Evolutionary conservation across 169 alveolate species (phyloP), one percentile per base, ranked within the genome.

Genomic region (Besnoitia besnoiti): DNA sequence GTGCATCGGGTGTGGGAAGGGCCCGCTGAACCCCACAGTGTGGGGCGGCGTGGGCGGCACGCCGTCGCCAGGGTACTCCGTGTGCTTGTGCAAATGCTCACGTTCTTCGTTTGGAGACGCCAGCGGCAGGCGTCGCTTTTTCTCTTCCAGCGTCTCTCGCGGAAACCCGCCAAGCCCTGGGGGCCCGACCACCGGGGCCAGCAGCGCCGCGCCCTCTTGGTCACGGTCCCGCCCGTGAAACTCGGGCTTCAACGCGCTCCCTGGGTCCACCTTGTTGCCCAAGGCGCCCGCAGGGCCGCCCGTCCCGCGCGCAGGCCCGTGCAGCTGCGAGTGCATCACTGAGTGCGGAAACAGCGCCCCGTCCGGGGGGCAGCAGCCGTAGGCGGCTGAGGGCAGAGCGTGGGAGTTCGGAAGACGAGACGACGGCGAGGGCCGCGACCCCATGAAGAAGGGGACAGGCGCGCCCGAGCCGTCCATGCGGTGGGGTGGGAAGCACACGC

Each of bases 1-100:
- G 67, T 55, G 67, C 33, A 55, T 21, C n/a, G 67, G 67, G 33
- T 16, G n/a, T n/a, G n/a, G 67, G 27, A 55, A 55, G 24, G 67
- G 67, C n/a, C 67, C 67, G 67, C 24, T 55, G 67, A 55, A 55
- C 67, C 67, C 67, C 67, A 55, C 67, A 55, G 59, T 7, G 59
- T n/a, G 12, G 5, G 12, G n/a, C 12, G 67, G 67, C 67, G 67
- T 0, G 67, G 67, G 67, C 67, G n/a, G n/a, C n/a, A n/a, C n/a
- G n/a, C 67, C 67, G 3, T 3, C 27, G 3, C 27, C 67, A 21
- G 12, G 67, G 67, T 19, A 55, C 5, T 5, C 30, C 67, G 67
- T n/a, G 27, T n/a, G 3, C 67, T 55, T 55, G 4, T 5, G 67
- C 67, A 5, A 21, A 16, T n/a, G 24, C 33, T 55, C 67, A n/a